These are phyloP conservation scores for Aquilaria yunnanensis DNA, from an alignment of 345 rosid species.

Conservation along the genomic window DNA sequence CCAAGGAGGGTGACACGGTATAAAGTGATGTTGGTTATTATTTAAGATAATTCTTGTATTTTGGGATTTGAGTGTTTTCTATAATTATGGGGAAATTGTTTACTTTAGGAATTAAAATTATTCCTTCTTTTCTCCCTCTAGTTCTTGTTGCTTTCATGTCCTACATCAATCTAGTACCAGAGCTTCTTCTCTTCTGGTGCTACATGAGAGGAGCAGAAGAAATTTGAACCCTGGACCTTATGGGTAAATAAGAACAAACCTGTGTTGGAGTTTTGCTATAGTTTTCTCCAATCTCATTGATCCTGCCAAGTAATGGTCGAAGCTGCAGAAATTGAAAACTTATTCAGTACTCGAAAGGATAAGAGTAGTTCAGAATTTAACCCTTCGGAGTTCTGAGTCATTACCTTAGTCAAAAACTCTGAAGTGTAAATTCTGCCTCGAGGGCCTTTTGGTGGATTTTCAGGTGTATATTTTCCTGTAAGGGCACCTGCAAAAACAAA, in stretches of 20 bases:
- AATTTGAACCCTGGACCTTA: too few relatives aligned
- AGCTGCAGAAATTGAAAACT: constrained; percentile 44
- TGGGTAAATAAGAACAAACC: constrained; percentile 31
- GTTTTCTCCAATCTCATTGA: constrained; percentile 60
- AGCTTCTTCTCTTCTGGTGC: too few relatives aligned
- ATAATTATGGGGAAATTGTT: background rate
- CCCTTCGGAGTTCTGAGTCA: constrained; percentile 8
- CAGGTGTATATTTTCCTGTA: constrained; percentile 91
- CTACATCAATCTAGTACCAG: too few relatives aligned
- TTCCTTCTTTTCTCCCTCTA: too few relatives aligned
- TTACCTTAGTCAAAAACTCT: constrained; percentile 62
- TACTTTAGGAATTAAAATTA: background rate
- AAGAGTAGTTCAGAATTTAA: constrained; percentile 2
- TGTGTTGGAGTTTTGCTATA: constrained; percentile 72
- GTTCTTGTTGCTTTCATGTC: too few relatives aligned
- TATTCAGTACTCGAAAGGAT: constrained; percentile 16
- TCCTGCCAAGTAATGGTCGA: constrained; percentile 64
- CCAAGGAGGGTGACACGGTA: too few relatives aligned
- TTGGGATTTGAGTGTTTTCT: too few relatives aligned
- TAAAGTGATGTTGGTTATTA: too few relatives aligned
- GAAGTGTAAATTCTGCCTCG: constrained; percentile 74
- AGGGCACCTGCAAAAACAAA: constrained; percentile 54
- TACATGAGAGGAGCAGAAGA: too few relatives aligned
- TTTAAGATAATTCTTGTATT: too few relatives aligned
- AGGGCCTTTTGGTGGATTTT: constrained; percentile 84